Base-by-base conservation (phyloP, 768 basidiomycete genomes). In the Trametopsis cervina region DNA sequence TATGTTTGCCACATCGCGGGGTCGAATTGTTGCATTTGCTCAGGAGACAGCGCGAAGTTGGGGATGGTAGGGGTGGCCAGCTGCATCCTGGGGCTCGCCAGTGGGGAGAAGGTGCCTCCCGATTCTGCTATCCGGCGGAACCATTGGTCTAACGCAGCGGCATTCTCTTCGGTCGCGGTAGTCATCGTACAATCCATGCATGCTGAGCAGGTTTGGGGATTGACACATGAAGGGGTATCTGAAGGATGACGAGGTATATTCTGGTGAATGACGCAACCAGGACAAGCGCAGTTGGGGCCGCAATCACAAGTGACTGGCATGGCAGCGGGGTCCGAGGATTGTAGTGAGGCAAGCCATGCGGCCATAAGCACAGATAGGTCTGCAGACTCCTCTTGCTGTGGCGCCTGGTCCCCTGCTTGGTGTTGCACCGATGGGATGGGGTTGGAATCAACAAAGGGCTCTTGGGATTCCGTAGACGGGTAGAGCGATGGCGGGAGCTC, bases 111-210 rank as follows among this genome's bases (percentile, higher is more conserved):
- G 9, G 9, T 15, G 29, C 29, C 11, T 15, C 33, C 27, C 23
- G 17, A 18, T 10, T 40, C 25, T 2, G 27, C 9, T 20, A 53
- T 18, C 2, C 46, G 46, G 13, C 46, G 51, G 22, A 49, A 33
- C 47, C 46, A 48, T 11, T 53, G 42, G 33, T 53, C 47, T 5
- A 53, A 18, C 6, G 24, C 39, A 39, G 36, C 20, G 20, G 72
- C 56, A 4, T 68, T 67, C 5, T 69, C 58, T 33, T 7, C 9
- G 3, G 76, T 68, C 46, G 75, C 62, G 0, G 78, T 70, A 37
- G 79, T 65, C 51, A 84, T 75, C 37, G 80, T 75, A 59, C 80
- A 85, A 50, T 85, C 81, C 2, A 85, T 63, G 52, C 84, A 86
- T 26, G 74, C 70, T 1, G 65, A 58, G 42, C 74, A 74, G 0